A percentile compares a stretch with the other conserved stretches of the same genome.
These are phyloP conservation scores for Lactifluus pinguis DNA, from an alignment of 768 basidiomycete genomes.

Conservation along the genomic window DNA sequence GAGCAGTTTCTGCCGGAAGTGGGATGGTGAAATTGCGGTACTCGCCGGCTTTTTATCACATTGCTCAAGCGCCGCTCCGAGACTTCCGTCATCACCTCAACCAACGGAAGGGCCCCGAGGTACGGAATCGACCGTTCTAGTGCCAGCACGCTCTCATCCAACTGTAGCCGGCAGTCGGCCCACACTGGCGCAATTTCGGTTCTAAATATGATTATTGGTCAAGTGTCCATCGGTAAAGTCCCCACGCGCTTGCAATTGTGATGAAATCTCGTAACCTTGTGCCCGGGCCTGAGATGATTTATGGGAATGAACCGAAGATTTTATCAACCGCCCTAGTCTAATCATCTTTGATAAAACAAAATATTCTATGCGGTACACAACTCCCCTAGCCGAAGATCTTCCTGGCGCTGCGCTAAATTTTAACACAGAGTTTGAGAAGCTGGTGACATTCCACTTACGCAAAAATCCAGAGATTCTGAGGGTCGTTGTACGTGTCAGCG, in stretches of 20 bases:
- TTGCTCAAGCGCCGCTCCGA: slow-evolving; percentile 14
- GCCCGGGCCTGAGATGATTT: background rate
- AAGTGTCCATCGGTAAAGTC: background rate
- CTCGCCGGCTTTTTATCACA: background rate
- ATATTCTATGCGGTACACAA: background rate
- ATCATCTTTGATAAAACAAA: background rate
- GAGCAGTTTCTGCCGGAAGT: background rate
- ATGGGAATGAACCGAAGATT: no score
- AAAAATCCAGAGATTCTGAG: slow-evolving; percentile 49
- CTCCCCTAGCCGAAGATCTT: slow-evolving; percentile 15
- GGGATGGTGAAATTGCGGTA: slow-evolving; percentile 3
- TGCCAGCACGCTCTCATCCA: background rate
- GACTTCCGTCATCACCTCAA: slow-evolving; percentile 1
- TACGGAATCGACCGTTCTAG: slow-evolving; percentile 4
- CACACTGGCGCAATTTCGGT: slow-evolving; percentile 3
- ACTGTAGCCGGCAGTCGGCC: background rate
- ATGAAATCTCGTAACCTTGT: background rate
- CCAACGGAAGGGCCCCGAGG: background rate
- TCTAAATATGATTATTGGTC: background rate
- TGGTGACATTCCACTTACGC: slow-evolving; percentile 30
- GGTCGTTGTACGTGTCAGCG: slow-evolving; percentile 53
- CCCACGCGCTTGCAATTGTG: background rate
- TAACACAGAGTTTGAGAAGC: background rate
- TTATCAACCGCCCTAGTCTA: background rate
- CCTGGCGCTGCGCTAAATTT: slow-evolving; percentile 7